Percentiles rank a stretch among this genome's conserved stretches.
Conservation (phyloP, 208 protist species). For the Tritrichomonas foetus region DNA sequence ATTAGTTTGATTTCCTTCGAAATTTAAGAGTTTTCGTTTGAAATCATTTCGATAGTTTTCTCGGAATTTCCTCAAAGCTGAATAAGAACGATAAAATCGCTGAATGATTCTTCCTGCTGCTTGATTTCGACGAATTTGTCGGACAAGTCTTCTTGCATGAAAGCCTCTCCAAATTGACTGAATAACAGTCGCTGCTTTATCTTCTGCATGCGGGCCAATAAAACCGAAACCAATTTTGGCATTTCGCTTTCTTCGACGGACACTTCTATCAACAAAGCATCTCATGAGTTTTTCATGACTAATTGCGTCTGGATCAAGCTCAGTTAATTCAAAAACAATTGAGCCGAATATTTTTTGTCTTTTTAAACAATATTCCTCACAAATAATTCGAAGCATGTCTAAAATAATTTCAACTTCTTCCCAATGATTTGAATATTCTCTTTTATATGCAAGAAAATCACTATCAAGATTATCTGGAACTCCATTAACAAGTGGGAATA, state of each 20-base stretch:
- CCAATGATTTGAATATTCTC: neutral
- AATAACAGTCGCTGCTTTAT: neutral
- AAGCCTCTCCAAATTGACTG: neutral
- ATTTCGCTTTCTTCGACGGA: no score
- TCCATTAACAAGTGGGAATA: neutral
- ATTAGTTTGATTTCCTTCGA: no score
- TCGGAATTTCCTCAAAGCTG: neutral
- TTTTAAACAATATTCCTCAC: neutral
- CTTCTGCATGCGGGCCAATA: conserved; percentile 11
- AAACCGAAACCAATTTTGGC: conserved; percentile 20
- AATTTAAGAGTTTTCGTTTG: neutral
- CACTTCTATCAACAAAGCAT: neutral
- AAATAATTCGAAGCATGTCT: neutral
- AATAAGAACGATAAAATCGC: neutral
- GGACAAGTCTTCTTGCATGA: neutral
- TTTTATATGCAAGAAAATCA: neutral
- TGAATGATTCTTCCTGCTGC: neutral
- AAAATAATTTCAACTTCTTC: neutral
- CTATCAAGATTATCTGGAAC: neutral
- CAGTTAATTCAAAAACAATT: neutral
- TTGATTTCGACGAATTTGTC: neutral
- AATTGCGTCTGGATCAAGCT: neutral
- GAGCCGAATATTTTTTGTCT: neutral
- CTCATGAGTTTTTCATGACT: neutral
- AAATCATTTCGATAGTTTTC: neutral